These are phyloP conservation scores for Steccherinum ochraceum DNA, from an alignment of 768 basidiomycete genomes.

Conservation along the genomic window DNA sequence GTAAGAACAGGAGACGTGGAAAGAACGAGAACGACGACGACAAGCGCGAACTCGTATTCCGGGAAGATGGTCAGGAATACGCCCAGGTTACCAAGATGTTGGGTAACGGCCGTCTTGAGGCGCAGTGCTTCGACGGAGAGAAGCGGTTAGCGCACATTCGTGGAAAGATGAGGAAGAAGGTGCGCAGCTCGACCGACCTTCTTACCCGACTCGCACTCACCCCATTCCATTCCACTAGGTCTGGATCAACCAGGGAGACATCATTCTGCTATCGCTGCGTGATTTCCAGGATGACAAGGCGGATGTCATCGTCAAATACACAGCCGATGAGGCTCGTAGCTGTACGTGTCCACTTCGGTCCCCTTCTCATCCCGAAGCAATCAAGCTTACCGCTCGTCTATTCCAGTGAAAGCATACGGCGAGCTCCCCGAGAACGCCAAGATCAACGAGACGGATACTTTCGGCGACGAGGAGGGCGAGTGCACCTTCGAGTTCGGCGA, in stretches of 20 bases:
- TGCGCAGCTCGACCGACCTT: slow-evolving; percentile 26
- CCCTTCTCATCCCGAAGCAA: background rate
- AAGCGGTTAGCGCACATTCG: slow-evolving; percentile 96
- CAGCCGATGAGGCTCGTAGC: slow-evolving; percentile 89
- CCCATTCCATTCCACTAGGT: slow-evolving; percentile 51
- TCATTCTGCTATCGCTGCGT: slow-evolving; percentile 88
- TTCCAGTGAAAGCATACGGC: slow-evolving; percentile 89
- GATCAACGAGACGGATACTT: slow-evolving; percentile 94
- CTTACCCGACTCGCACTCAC: slow-evolving; percentile 1
- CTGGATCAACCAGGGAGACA: slow-evolving; percentile 99
- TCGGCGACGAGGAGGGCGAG: slow-evolving; percentile 86
- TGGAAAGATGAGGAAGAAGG: slow-evolving; percentile 99
- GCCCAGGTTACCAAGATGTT: slow-evolving; percentile 99
- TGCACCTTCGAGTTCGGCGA: slow-evolving; percentile 89
- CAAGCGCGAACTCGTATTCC: slow-evolving; percentile 97
- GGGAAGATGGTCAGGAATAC: slow-evolving; percentile 98
- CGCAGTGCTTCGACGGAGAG: slow-evolving; percentile 96
- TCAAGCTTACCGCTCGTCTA: background rate
- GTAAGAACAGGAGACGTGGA: slow-evolving; percentile 98
- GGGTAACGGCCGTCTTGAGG: slow-evolving; percentile 95
- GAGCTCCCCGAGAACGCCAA: slow-evolving; percentile 95
- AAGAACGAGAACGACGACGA: slow-evolving; percentile 99
- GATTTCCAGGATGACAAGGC: slow-evolving; percentile 99
- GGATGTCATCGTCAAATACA: slow-evolving; percentile 99
- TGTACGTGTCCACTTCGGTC: slow-evolving; percentile 31